phyloP scores from a whole-genome alignment of 176 grass and related monocot species.

The Carex parvula region DNA sequence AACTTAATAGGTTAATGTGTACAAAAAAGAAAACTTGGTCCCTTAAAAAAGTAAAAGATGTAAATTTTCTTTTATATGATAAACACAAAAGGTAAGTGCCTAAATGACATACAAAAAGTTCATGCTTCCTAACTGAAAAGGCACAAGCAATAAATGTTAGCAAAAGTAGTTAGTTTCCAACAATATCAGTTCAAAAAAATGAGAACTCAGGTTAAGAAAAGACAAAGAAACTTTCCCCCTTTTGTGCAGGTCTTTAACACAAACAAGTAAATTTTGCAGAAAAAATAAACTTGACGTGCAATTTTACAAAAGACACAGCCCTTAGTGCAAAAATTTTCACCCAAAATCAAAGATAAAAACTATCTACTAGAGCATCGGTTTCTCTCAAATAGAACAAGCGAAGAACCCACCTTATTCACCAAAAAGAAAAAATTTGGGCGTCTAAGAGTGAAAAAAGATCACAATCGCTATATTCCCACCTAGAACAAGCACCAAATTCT shows the following conservation, averaged over 20 bases:
- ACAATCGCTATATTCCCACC: neutral
- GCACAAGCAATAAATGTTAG: conserved; percentile 9
- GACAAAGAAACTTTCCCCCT: neutral
- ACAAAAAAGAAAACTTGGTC: neutral
- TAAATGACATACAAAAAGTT: neutral
- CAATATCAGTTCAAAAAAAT: neutral
- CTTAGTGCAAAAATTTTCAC: neutral
- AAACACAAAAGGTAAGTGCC: conserved; percentile 1
- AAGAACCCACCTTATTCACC: neutral
- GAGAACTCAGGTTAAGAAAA: neutral
- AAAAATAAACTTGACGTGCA: neutral
- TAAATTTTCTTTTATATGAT: neutral
- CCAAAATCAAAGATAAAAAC: neutral
- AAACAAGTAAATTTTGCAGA: neutral
- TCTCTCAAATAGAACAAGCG: neutral
- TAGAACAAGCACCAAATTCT: conserved; percentile 1
- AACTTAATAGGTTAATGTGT: neutral
- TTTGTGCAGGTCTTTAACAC: neutral
- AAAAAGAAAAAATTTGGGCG: neutral
- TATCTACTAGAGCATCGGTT: neutral
- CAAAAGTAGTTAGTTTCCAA: conserved; percentile 1
- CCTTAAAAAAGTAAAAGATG: neutral
- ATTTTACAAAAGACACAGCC: neutral
- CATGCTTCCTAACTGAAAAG: neutral
- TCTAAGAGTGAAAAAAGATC: neutral